Conservation (phyloP, 129 eudicot species). For the Lonicera japonica region DNA sequence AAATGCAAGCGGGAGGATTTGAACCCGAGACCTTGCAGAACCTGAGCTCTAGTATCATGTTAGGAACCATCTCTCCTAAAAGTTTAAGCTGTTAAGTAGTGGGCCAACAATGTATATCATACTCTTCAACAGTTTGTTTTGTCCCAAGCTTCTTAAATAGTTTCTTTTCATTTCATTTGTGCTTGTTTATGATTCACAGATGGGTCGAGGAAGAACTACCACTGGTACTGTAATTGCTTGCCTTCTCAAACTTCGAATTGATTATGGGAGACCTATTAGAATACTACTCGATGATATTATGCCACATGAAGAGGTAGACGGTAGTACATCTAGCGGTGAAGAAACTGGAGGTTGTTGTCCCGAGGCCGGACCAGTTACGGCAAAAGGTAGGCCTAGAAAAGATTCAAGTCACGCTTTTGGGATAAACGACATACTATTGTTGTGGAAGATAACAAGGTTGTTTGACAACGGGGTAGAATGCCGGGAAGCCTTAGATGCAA, state of each 20-base stretch:
- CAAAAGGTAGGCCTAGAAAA: slow-evolving; percentile 29
- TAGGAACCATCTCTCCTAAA: no score
- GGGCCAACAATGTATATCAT: no score
- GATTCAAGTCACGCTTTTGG: slow-evolving; percentile 62
- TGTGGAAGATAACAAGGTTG: slow-evolving; percentile 94
- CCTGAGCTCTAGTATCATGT: no score
- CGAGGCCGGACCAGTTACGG: slow-evolving; percentile 16
- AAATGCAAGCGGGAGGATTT: no score
- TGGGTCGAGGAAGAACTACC: slow-evolving; percentile 95
- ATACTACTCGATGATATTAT: slow-evolving; percentile 41
- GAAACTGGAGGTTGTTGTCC: slow-evolving; percentile 44
- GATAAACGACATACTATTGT: slow-evolving; percentile 75
- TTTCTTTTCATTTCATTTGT: slow-evolving; percentile 4
- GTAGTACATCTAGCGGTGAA: slow-evolving; percentile 59
- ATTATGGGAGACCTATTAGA: slow-evolving; percentile 75
- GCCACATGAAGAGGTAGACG: slow-evolving; percentile 35
- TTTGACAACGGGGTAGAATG: slow-evolving; percentile 95
- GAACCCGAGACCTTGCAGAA: no score
- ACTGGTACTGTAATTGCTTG: slow-evolving; percentile 97
- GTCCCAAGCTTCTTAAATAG: no score
- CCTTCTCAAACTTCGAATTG: slow-evolving; percentile 81
- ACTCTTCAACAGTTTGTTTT: no score
- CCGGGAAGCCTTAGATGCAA: slow-evolving; percentile 84
- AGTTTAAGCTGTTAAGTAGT: no score
- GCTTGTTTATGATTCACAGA: slow-evolving; percentile 33